These are phyloP conservation scores for Myrmaecium sp. DNA, from an alignment of 2,329 filamentous ascomycete genomes.

Conservation along the genomic window DNA sequence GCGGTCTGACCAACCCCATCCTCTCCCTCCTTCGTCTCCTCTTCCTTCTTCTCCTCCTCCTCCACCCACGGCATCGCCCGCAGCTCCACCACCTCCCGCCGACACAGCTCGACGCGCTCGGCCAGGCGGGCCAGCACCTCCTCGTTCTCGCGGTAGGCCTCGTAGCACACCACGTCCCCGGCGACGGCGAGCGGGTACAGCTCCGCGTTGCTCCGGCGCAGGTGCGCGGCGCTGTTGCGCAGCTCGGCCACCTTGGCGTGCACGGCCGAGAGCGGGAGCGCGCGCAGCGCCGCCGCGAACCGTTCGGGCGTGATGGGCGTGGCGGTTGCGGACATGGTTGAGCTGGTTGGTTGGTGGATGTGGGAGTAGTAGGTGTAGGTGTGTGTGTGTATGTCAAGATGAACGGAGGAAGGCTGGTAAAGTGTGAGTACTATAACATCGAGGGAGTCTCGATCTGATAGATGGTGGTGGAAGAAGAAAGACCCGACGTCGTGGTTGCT, in stretches of 20 bases:
- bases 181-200: slow-evolving; percentile 50
- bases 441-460: no score
- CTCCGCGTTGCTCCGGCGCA: slow-evolving; percentile 57
- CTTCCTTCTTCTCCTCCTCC: no score
- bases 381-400: not conserved
- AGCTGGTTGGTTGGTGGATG: slow-evolving; percentile 5
- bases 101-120: slow-evolving; percentile 46
- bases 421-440: no score
- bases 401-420: no score
- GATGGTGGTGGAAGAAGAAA: no score
- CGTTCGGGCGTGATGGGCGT: slow-evolving; percentile 42
- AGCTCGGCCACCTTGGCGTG: slow-evolving; percentile 62
- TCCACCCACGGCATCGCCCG: slow-evolving; percentile 37
- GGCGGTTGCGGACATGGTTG: slow-evolving; percentile 43
- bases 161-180: slow-evolving; percentile 53
- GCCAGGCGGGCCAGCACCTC: slow-evolving; percentile 50
- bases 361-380: slow-evolving; percentile 1
- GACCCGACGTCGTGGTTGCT: no score
- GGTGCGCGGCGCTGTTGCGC: slow-evolving; percentile 56
- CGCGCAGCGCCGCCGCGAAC: slow-evolving; percentile 50
- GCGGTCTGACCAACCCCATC: no score
- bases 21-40: no score
- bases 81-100: slow-evolving; percentile 44
- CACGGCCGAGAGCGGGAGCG: slow-evolving; percentile 48
- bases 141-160: slow-evolving; percentile 58